A percentile compares a stretch with the other conserved stretches of the same genome.
These are phyloP conservation scores for Calonectria honghensis DNA, from an alignment of 2,329 filamentous ascomycete genomes.

Conservation along the genomic window DNA sequence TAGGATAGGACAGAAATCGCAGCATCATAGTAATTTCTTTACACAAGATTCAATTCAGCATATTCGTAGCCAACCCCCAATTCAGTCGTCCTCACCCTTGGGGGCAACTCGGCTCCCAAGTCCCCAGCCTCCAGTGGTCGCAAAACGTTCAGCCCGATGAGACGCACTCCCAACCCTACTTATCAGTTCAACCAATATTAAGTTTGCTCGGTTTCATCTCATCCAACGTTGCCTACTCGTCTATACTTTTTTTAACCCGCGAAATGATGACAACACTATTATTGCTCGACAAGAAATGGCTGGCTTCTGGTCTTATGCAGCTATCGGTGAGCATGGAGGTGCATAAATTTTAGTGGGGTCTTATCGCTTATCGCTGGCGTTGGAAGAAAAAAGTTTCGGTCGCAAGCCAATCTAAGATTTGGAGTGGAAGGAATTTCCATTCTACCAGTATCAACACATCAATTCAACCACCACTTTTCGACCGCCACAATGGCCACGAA, in stretches of 20 bases:
- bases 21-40: background rate
- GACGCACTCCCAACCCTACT: background rate
- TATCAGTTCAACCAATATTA: background rate
- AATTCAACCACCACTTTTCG: constrained; percentile 35
- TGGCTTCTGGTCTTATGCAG: background rate
- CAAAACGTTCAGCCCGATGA: background rate
- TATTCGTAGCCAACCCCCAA: background rate
- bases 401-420: constrained; percentile 23
- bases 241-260: background rate
- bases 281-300: background rate
- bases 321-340: background rate
- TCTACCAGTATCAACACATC: constrained; percentile 45
- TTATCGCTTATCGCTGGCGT: constrained; percentile 2
- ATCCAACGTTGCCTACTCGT: background rate
- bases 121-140: background rate
- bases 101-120: background rate
- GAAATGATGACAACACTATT: background rate
- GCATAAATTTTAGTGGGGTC: background rate
- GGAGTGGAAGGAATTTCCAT: constrained; percentile 45
- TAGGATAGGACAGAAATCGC: background rate
- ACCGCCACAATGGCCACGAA: constrained; percentile 69
- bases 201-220: background rate
- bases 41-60: background rate
- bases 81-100: background rate
- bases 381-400: constrained; percentile 17